phyloP scores from a whole-genome alignment of 495 filamentous ascomycete species.

The Saxophila tyrrhenica region DNA sequence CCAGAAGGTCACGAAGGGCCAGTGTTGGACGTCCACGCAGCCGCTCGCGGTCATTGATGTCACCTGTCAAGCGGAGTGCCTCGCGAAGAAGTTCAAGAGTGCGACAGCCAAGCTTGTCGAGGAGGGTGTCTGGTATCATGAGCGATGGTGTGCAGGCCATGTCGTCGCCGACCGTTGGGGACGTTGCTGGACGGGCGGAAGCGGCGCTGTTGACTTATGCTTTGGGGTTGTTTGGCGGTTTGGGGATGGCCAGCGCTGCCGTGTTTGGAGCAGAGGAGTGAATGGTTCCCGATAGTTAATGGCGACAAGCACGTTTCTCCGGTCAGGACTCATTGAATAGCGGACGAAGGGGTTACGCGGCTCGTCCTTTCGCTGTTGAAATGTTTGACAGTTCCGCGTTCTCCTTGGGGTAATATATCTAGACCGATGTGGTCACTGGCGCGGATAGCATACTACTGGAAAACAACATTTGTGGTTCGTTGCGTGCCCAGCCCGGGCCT shows the following conservation, averaged over 20 bases:
- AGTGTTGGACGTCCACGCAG: background rate
- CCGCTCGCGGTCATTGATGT: background rate
- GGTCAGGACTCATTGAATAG: no score
- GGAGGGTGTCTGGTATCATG: background rate
- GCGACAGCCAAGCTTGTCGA: background rate
- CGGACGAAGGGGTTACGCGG: no score
- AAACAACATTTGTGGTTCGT: no score
- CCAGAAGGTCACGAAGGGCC: background rate
- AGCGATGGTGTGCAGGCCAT: background rate
- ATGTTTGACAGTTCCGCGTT: no score
- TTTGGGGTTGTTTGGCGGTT: constrained; percentile 5
- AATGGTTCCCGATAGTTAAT: no score
- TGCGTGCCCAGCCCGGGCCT: no score
- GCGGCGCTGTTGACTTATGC: constrained; percentile 3
- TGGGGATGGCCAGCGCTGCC: constrained; percentile 9
- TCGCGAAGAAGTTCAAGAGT: constrained; percentile 1
- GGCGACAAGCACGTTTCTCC: no score
- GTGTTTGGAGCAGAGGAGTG: constrained; percentile 9
- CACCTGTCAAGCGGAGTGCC: background rate
- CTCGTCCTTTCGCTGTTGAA: no score
- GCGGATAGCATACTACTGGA: no score
- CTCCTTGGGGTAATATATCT: no score
- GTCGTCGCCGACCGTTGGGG: background rate
- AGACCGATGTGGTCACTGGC: no score
- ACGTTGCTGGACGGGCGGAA: background rate